These are phyloP conservation scores for Graphilbum sp. DNA, from an alignment of 2,329 filamentous ascomycete species.

Conservation along the genomic window DNA sequence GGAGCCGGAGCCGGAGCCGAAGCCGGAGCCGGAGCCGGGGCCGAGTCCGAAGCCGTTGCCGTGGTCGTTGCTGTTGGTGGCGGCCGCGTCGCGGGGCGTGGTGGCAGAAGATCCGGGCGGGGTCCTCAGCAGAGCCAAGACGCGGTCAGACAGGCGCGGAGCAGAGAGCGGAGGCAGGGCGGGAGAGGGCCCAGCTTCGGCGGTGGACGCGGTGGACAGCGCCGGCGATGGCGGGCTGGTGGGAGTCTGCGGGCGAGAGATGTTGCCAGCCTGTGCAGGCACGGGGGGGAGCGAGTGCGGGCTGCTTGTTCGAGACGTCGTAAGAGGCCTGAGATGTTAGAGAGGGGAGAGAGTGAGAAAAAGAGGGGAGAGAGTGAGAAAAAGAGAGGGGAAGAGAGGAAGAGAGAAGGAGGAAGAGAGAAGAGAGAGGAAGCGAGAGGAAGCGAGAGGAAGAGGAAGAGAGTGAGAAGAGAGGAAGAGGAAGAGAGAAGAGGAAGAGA, in stretches of 20 bases:
- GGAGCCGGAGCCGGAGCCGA: slow-evolving; percentile 4
- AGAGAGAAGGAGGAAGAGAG: background rate
- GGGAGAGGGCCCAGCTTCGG: slow-evolving; percentile 41
- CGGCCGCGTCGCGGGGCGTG: background rate
- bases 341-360: background rate
- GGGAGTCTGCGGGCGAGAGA: slow-evolving; percentile 18
- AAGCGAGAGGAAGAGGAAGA: background rate
- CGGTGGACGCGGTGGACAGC: slow-evolving; percentile 45
- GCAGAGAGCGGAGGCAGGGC: slow-evolving; percentile 40
- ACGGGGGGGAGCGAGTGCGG: slow-evolving; percentile 38
- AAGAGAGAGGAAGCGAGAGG: background rate
- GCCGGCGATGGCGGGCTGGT: slow-evolving; percentile 35
- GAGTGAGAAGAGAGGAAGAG: background rate
- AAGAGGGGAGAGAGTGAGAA: background rate
- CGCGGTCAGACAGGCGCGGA: slow-evolving; percentile 40
- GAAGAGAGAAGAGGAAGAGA: background rate
- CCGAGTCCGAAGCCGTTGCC: no score
- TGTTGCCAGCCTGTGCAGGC: slow-evolving; percentile 38
- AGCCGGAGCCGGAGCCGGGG: background rate
- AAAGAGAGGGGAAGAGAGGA: background rate
- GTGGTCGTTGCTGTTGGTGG: slow-evolving; percentile 5
- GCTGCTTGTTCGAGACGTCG: slow-evolving; percentile 33
- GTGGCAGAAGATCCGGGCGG: slow-evolving; percentile 26
- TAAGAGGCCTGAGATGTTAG: slow-evolving; percentile 18
- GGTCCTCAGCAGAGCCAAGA: slow-evolving; percentile 37